Base-by-base conservation (phyloP, 768 basidiomycete species). In the Lentinula boryana region DNA sequence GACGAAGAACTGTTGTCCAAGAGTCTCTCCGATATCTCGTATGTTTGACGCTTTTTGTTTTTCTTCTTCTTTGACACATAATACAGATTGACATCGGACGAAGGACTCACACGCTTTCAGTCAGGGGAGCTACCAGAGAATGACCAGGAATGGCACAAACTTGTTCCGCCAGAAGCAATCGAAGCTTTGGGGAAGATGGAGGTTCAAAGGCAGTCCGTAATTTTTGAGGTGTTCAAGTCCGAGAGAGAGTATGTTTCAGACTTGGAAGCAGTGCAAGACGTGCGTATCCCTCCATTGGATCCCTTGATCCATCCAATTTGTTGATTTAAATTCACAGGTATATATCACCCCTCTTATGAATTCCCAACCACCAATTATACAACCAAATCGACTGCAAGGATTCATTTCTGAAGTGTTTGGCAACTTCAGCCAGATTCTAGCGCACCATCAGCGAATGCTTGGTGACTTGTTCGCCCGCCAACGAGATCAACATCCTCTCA, bases 181-280 rank as follows among this genome's bases (percentile, higher is more conserved):
- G 85, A 88, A 32, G 82, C 85, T 0, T 73, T 98, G 2, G 85
- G 87, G 27, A 84, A 87, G 68, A 71, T 82, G 54, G 94, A 97
- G 70, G 86, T 95, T 21, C 84, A 89, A 61, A 81, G 95, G 49
- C 95, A 98, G 70, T 90, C 86, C 27, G 84, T 86, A 41, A 80
- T 99, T 5, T 95, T 95, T 65, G 95, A 98, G 70, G 74, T 96
- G 23, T 87, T 98, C 72, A 88, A 92, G 71, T 86, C 89, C 0
- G 97, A 99, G 74, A 81, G 86, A 63, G 88, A 93, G 62, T 98
- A 97, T 70, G 88, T 94, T 10, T 71, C 81, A 33, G 96, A 98
- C 73, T 72, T 99, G 53, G 80, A 86, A 68, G 71, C 86, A 61
- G 74, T 90, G 64, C 73, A 84, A 74, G 80, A 91, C 70, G 92